These are phyloP conservation scores for Hypoxylon intermedium DNA, from an alignment of 495 filamentous ascomycete genomes.

Conservation along the genomic window DNA sequence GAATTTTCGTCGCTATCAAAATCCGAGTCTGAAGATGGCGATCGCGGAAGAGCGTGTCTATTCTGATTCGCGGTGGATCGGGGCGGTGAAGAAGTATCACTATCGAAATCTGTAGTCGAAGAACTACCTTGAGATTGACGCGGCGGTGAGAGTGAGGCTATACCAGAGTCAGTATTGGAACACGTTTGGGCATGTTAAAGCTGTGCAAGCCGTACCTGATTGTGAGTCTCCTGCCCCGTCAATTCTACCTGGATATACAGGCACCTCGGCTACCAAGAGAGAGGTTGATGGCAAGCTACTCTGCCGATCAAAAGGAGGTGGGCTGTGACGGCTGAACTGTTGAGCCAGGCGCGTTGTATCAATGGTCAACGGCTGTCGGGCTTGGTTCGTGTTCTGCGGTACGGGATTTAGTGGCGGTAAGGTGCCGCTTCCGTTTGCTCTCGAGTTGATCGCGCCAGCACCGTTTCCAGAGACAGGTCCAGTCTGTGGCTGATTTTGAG, in stretches of 20 bases:
- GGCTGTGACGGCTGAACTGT: slow-evolving; percentile 11
- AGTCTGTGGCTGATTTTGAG: slow-evolving; percentile 17
- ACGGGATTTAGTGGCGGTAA: slow-evolving; percentile 28
- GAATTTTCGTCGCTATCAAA: slow-evolving; percentile 33
- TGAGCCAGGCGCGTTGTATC: slow-evolving; percentile 19
- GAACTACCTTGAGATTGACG: slow-evolving; percentile 2
- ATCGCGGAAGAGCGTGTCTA: slow-evolving; percentile 14
- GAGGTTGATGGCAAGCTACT: slow-evolving; percentile 15
- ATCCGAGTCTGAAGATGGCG: slow-evolving; percentile 16
- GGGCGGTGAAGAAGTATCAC: slow-evolving; percentile 7
- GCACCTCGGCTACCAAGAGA: slow-evolving; percentile 5
- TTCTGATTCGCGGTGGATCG: slow-evolving; percentile 12
- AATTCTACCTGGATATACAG: background rate
- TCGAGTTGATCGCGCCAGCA: slow-evolving; percentile 1
- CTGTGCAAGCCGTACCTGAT: slow-evolving; percentile 16
- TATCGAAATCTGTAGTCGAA: background rate
- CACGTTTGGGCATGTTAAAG: too few species aligned
- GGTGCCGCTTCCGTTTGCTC: slow-evolving; percentile 20
- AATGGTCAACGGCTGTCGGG: background rate
- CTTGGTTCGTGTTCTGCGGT: slow-evolving; percentile 10
- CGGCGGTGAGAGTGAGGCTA: slow-evolving; percentile 23
- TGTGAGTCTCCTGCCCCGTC: slow-evolving; percentile 3
- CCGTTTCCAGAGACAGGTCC: background rate
- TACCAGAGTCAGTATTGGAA: slow-evolving; percentile 1
- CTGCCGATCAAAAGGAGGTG: slow-evolving; percentile 14